phyloP scores from a whole-genome alignment of 2,329 filamentous ascomycete genomes.

The Diaporthe humulicola region DNA sequence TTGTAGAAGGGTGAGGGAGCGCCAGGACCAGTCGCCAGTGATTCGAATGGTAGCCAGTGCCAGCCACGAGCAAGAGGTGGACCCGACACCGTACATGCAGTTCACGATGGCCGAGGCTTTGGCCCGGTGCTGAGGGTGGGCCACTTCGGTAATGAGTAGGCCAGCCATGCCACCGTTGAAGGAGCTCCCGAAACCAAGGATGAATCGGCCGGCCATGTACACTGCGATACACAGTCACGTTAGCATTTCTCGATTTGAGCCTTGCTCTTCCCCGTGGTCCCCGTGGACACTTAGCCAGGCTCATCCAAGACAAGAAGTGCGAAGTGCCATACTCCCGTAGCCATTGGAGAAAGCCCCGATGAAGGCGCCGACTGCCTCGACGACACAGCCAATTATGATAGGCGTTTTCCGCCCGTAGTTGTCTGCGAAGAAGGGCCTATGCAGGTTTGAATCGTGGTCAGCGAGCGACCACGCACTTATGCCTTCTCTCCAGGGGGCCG shows the following conservation, averaged over 20 bases:
- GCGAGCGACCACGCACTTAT: background rate
- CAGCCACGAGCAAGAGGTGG: slow-evolving; percentile 15
- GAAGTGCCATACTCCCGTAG: slow-evolving; percentile 55
- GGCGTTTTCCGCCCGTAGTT: slow-evolving; percentile 57
- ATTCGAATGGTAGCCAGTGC: slow-evolving; percentile 25
- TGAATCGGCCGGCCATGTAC: slow-evolving; percentile 71
- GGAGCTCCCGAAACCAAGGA: slow-evolving; percentile 75
- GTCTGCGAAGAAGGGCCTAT: slow-evolving; percentile 59
- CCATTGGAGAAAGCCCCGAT: slow-evolving; percentile 58
- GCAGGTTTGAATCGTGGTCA: background rate
- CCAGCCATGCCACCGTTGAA: slow-evolving; percentile 45
- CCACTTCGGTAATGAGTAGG: slow-evolving; percentile 75
- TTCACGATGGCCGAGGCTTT: slow-evolving; percentile 77
- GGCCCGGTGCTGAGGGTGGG: slow-evolving; percentile 77
- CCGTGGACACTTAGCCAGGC: background rate
- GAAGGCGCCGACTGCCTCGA: slow-evolving; percentile 61
- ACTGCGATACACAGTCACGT: slow-evolving; percentile 51
- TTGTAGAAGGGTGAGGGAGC: slow-evolving; percentile 35
- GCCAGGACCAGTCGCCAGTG: slow-evolving; percentile 30
- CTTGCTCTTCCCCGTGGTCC: background rate
- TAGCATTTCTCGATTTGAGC: background rate
- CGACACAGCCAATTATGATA: slow-evolving; percentile 58
- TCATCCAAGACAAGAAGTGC: slow-evolving; percentile 25
- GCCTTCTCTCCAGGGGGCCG: no score
- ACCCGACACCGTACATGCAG: slow-evolving; percentile 60